Percentiles rank a stretch among this genome's conserved stretches.
phyloP scores from a whole-genome alignment of 2,329 filamentous ascomycete genomes.

The Mycosphaerella arachidis region DNA sequence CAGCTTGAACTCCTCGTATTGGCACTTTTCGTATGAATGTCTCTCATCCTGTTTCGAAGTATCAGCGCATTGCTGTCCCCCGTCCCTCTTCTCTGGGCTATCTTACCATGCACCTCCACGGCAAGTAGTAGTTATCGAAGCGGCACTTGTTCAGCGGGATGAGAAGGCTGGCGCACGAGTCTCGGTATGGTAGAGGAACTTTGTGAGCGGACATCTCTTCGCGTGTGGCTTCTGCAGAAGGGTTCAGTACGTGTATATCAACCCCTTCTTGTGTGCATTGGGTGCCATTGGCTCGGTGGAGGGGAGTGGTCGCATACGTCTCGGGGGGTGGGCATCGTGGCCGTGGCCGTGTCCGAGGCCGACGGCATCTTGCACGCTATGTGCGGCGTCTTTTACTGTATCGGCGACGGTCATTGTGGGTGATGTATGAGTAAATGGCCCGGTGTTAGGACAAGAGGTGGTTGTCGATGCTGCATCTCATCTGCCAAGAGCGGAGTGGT shows the following conservation, averaged over 20 bases:
- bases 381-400: slow-evolving; percentile 23
- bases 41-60: slow-evolving; percentile 67
- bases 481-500: neutral
- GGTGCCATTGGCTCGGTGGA: slow-evolving; percentile 7
- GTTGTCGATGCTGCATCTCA: neutral
- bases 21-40: slow-evolving; percentile 98
- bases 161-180: slow-evolving; percentile 89
- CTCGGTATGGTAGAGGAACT: slow-evolving; percentile 84
- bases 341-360: slow-evolving; percentile 41
- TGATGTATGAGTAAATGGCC: neutral
- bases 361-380: slow-evolving; percentile 44
- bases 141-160: slow-evolving; percentile 96
- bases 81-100: neutral
- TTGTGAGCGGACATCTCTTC: slow-evolving; percentile 91
- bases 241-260: slow-evolving; percentile 10
- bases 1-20: slow-evolving; percentile 98
- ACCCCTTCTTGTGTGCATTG: neutral
- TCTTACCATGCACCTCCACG: slow-evolving; percentile 92
- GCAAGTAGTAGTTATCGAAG: slow-evolving; percentile 83
- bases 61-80: neutral
- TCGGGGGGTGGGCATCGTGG: slow-evolving; percentile 28
- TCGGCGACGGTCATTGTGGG: slow-evolving; percentile 36
- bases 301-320: slow-evolving; percentile 29
- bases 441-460: neutral
- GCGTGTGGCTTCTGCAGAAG: slow-evolving; percentile 64